A percentile compares a stretch with the other conserved stretches of the same genome.
phyloP scores from a whole-genome alignment of 2,329 filamentous ascomycete genomes.

The Calonectria montana region DNA sequence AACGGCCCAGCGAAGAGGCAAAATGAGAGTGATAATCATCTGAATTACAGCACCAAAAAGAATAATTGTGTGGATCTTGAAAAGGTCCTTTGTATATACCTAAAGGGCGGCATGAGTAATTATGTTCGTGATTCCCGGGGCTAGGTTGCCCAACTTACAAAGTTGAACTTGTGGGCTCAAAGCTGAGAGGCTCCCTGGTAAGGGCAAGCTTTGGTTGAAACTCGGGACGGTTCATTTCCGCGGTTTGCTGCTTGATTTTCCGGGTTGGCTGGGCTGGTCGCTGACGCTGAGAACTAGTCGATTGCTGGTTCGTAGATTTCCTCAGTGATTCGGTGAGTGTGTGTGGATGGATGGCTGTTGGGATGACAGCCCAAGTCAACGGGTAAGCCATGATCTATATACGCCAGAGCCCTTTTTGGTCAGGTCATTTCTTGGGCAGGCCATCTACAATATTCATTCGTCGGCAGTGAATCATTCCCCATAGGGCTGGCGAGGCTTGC shows the following conservation, averaged over 20 bases:
- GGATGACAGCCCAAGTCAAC: not conserved
- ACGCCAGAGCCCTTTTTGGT: not conserved
- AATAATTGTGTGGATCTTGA: conserved; percentile 48
- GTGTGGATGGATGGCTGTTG: not conserved
- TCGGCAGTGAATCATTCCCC: not conserved
- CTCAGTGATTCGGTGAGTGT: not conserved
- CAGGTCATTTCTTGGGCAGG: not conserved
- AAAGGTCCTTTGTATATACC: conserved; percentile 45
- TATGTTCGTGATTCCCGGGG: not conserved
- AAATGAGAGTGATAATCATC: conserved; percentile 43
- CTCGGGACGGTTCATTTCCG: conserved; percentile 28
- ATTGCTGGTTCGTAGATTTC: not conserved
- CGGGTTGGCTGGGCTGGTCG: not conserved
- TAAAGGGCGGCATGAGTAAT: not conserved
- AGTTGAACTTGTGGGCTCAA: conserved; percentile 21
- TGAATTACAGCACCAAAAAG: conserved; percentile 51
- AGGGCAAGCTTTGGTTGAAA: conserved; percentile 42
- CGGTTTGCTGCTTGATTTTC: not conserved
- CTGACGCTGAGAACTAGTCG: too few relatives aligned
- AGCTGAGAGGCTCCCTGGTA: conserved; percentile 33
- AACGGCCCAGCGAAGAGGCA: conserved; percentile 50
- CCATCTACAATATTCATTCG: not conserved
- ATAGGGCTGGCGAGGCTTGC: not conserved
- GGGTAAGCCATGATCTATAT: not conserved
- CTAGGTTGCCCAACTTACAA: conserved; percentile 30